Evolutionary conservation across 345 rosid genomes (phyloP).

Genomic region (Hypericum androsaemum): DNA sequence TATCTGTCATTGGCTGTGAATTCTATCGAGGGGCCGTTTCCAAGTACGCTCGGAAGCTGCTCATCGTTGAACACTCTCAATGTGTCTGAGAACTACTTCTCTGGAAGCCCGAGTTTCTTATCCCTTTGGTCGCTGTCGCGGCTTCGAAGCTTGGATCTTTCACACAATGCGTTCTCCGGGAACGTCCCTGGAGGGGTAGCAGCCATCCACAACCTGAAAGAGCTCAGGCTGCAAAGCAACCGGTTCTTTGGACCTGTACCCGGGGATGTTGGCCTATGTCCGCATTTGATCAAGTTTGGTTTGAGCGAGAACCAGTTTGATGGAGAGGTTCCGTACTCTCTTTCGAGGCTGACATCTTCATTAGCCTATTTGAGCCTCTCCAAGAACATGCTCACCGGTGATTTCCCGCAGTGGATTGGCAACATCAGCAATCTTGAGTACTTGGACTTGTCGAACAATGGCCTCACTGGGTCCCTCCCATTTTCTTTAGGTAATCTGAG

Average conservation of each 20-base stretch:
- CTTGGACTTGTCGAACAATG: conserved; percentile 59
- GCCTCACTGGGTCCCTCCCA: conserved; percentile 49
- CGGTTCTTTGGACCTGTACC: conserved; percentile 59
- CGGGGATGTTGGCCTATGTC: conserved; percentile 58
- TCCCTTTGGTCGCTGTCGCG: conserved; percentile 42
- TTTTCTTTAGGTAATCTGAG: conserved; percentile 44
- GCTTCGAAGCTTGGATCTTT: conserved; percentile 65
- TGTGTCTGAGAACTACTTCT: conserved; percentile 58
- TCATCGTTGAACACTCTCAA: conserved; percentile 47
- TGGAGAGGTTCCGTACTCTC: conserved; percentile 44
- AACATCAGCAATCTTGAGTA: conserved; percentile 36
- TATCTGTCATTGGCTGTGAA: conserved; percentile 54
- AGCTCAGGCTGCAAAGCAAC: conserved; percentile 42
- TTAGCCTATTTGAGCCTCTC: conserved; percentile 37
- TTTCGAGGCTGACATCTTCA: conserved; percentile 32
- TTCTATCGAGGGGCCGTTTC: conserved; percentile 52
- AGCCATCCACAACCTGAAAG: conserved; percentile 48
- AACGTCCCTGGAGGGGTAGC: conserved; percentile 41
- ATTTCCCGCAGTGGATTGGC: conserved; percentile 59
- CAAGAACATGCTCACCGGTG: conserved; percentile 51
- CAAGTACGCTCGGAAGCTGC: conserved; percentile 39
- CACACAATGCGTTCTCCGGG: conserved; percentile 56
- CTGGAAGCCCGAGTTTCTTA: conserved; percentile 44
- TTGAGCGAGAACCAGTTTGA: conserved; percentile 49
- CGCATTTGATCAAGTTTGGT: conserved; percentile 47